Conservation (phyloP, 2,329 filamentous ascomycete species). For the Hymenotorrendiella dingleyae region DNA sequence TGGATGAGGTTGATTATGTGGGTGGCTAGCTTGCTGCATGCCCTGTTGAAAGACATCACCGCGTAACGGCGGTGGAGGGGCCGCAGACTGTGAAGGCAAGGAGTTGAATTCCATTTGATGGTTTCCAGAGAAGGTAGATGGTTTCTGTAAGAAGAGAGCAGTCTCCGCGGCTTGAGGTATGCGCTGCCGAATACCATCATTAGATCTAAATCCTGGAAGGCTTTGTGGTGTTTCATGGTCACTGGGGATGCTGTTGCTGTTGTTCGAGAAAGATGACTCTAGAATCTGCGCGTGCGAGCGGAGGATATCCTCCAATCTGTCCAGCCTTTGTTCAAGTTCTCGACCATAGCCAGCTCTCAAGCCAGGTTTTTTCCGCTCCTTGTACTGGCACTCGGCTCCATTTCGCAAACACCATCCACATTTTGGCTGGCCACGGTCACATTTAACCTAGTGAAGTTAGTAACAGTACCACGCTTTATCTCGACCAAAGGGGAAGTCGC, state of each 20-base stretch:
- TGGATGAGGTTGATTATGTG: slow-evolving; percentile 15
- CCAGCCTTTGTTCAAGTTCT: slow-evolving; percentile 66
- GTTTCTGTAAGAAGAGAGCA: slow-evolving; percentile 56
- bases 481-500: not conserved
- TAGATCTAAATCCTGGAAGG: slow-evolving; percentile 41
- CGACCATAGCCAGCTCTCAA: slow-evolving; percentile 61
- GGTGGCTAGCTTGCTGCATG: slow-evolving; percentile 31
- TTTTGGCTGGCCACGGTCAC: slow-evolving; percentile 68
- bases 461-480: not conserved
- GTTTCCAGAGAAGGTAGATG: slow-evolving; percentile 42
- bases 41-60: slow-evolving; percentile 45
- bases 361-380: slow-evolving; percentile 62
- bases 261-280: slow-evolving; percentile 45
- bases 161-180: slow-evolving; percentile 51
- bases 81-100: slow-evolving; percentile 36
- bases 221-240: slow-evolving; percentile 53
- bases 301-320: slow-evolving; percentile 62
- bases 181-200: slow-evolving; percentile 43
- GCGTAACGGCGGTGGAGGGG: slow-evolving; percentile 37
- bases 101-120: slow-evolving; percentile 45
- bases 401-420: slow-evolving; percentile 65
- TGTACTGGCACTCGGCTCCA: slow-evolving; percentile 58
- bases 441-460: slow-evolving; percentile 52
- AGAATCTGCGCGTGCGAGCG: slow-evolving; percentile 61
- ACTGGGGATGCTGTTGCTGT: slow-evolving; percentile 40